Base-by-base conservation (phyloP, 495 filamentous ascomycete species). In the Wilcoxina mikolae region DNA sequence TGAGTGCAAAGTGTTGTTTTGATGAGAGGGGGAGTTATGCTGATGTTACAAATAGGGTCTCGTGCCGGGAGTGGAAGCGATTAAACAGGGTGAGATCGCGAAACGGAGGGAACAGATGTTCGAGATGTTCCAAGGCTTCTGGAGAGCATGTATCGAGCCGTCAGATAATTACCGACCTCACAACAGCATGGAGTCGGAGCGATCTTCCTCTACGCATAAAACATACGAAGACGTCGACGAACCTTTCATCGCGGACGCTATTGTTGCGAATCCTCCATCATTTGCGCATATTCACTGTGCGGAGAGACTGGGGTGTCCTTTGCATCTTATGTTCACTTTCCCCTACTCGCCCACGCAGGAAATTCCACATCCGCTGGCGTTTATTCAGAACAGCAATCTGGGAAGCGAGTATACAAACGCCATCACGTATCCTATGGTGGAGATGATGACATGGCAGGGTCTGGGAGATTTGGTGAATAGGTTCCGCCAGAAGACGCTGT, bases 311-410 rank as follows among this genome's bases (percentile, higher is more conserved):
- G 80, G 80, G 4, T 71, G 82, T 29, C 80, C 80, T 12, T 58
- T 83, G 11, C 80, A 83, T 60, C 67, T 83, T 31, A 82, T 82
- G 77, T 83, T 83, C 56, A 74, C 72, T 12, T 74, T 83, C 55
- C 79, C 79, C n/a, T 83, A 79, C 58, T 80, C 76, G 7, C 77
- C 80, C 0, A 86, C 82, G 0, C 74, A 75, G 53, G 73, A 76
- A 4, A 85, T 86, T 56, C 81, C 83, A 1, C 83, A 87, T 58
- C 82, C 83, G 2, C 68, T 87, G 25, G 83, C 82, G 29, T 84
- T 79, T 57, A 77, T 85, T 44, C 76, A 78, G 51, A 76, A 72
- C 33, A 73, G 72, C 12, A 81, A 83, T 59, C 73, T 79, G 2
- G 76, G 80, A 52, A 69, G 73, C 5, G 73, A 69, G 47, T 80